Base-by-base conservation (phyloP, 176 grass and related monocot genomes). In the Poa annua region DNA sequence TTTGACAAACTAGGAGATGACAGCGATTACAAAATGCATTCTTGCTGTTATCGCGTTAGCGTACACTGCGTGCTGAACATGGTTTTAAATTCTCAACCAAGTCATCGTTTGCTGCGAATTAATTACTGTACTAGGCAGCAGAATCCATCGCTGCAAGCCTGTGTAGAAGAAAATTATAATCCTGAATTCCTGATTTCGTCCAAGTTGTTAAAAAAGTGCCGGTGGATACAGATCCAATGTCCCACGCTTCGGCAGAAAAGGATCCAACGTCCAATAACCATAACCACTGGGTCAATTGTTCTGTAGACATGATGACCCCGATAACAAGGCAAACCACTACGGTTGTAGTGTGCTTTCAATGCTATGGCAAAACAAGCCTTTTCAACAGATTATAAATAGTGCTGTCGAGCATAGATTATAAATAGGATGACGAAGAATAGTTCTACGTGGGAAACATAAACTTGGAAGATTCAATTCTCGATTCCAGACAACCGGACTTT, bases 1-100 rank as follows among this genome's bases (percentile, higher is more conserved):
- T 24, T 80, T 48, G 86, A 80, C 76, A 66, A 45, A 41, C 21
- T 29, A 13, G 13, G 7, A 25, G 34, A 81, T 56, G 66, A 19
- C 9, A 44, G 5, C 16, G 34, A 71, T 71, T 32, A 25, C 32
- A 39, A 38, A 17, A 70, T 55, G 22, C 19, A 36, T 81, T 42
- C 21, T 55, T 12, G n/a, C 13, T 67, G 32, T 14, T 24, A 25
- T 4, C 35, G 50, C 35, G 50, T 41, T 32, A 65, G 5, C 66
- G 65, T 4, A 57, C 49, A 34, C 34, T 55, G 8, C 80, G 51
- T 56, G 51, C 71, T 57, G 66, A 33, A 82, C 51, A 7, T 16
- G 26, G 12, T 19, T 79, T 80, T 26, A 54, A 26, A 39, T 25
- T 55, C 8, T 19, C 22, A 69, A 70, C 17, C 49, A 81, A 81